Base-by-base conservation (phyloP, 148 eudicot species). In the Pharnaceum exiguum region DNA sequence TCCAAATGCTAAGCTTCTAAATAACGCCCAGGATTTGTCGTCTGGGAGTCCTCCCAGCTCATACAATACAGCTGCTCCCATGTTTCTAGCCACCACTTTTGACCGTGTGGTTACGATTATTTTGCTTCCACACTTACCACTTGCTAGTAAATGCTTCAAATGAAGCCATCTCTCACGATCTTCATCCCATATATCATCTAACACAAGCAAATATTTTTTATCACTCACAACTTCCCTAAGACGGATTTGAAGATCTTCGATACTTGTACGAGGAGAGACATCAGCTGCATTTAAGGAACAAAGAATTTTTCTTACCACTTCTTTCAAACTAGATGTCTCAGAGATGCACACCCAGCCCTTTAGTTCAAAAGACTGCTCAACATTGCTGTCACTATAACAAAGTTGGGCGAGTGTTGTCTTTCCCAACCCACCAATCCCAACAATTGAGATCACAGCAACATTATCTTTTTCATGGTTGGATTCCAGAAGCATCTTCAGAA, bases 391-490 rank as follows among this genome's bases (percentile, higher is more conserved):
- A 49, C 50, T 50, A 38, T 9, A 61, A 10, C 27, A 18, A 5
- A 61, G 27, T 7, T 61, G 46, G 47, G 66, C 66, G 17, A 61
- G 56, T 10, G 56, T 19, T 9, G 66, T 49, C 50, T 61, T 61
- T 8, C 66, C 66, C 24, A 49, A 17, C 0, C 66, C 66, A 24
- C 66, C 57, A 19, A 61, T 61, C 38, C 66, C 66, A 13, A 61
- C 57, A 49, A 61, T 61, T 0, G 46, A 9, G 7, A 61, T 26
- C 1, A 61, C 46, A 0, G 47, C n/a, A 0, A 45, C 12, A 16
- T 3, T 26, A 17, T 16, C 4, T 7, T 15, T 35, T 0, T 0
- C 38, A 43, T 58, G 3, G 12, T 29, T 39, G 5, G 38, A 18
- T 0, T 44, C 35, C n/a, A 58, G 30, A 19, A 58, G 27, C 62